Evolutionary conservation across 1,139 yeast genomes (phyloP), one percentile per base, ranked within the genome.

Genomic region (Kodamaea sp.): DNA sequence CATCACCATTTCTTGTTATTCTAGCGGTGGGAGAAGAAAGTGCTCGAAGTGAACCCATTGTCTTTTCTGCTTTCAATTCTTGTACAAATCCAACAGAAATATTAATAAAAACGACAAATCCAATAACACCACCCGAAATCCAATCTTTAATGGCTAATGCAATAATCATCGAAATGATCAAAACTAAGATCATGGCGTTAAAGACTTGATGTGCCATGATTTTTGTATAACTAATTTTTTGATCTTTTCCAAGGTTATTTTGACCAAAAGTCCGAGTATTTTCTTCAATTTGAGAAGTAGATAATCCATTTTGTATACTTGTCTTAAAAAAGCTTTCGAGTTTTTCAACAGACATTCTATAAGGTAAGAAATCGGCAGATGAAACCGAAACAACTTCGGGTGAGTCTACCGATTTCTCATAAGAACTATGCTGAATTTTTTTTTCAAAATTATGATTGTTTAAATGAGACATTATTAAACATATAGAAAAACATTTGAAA

Each of bases 71-170:
- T 45, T 63, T 62, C 41, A 59, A 49, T 46, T 64, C 69, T 43
- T 64, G 69, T 34, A 61, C 35, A 43, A 62, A 63, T 1, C 69
- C 69, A 22, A 64, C 63, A 4, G 47, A 29, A 11, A 64, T 58
- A 34, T 64, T 64, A 35, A 64, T 54, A 12, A 46, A 47, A 8
- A 64, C 67, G n/a, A 64, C 69, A 20, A 53, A 53, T 1, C 54
- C 97, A 33, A 88, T 78, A 2, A 90, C 78, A 12, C 86, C 70
- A 5, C 89, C 95, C 3, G 89, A 81, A 45, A 90, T 74, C 98
- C 98, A 94, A 58, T 92, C 98, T 55, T 55, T 53, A 45, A 64
- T 62, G 32, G 66, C 67, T 23, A 63, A 49, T 1, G 68, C 67
- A 36, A 64, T 63, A 6, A 63, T 38, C 64, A 60, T 62, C 32